Evolutionary conservation across 1,284 basidiomycete species (phyloP).

Genomic region (Athelia sp.): DNA sequence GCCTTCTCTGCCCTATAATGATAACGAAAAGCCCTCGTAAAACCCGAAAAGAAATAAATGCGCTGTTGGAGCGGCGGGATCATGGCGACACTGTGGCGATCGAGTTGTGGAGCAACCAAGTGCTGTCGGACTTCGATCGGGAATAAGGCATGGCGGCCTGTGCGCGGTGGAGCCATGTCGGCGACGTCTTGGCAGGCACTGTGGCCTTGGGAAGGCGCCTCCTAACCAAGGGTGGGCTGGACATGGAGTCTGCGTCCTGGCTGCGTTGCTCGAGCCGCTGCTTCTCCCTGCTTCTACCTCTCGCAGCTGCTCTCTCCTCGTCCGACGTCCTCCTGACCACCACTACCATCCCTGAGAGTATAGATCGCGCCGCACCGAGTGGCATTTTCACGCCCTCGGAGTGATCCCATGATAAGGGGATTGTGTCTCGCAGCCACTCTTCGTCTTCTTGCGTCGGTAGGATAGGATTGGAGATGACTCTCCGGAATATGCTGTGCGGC

Average conservation of each 20-base stretch:
- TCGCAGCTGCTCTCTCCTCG: background rate
- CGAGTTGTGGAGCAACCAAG: too few species aligned
- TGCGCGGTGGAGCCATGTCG: background rate
- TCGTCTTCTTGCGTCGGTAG: conserved; percentile 46
- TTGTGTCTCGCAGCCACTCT: conserved; percentile 56
- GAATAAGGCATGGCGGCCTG: background rate
- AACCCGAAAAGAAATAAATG: too few species aligned
- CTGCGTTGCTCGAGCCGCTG: background rate
- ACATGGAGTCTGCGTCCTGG: background rate
- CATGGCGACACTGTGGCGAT: too few species aligned
- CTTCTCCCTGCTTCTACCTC: background rate
- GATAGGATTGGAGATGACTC: conserved; percentile 23
- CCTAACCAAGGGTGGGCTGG: background rate
- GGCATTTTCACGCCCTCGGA: conserved; percentile 2
- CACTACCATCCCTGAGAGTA: conserved; percentile 2
- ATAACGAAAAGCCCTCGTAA: too few species aligned
- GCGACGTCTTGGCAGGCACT: background rate
- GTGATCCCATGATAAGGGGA: conserved; percentile 31
- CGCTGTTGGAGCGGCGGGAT: too few species aligned
- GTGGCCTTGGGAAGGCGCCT: background rate
- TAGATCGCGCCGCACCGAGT: conserved; percentile 3
- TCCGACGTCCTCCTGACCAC: conserved; percentile 5
- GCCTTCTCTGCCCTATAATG: too few species aligned
- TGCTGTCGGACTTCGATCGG: too few species aligned
- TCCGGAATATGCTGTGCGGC: conserved; percentile 42